These are phyloP conservation scores for Dioszegia aurantiaca DNA, from an alignment of 768 basidiomycete species.

Conservation along the genomic window DNA sequence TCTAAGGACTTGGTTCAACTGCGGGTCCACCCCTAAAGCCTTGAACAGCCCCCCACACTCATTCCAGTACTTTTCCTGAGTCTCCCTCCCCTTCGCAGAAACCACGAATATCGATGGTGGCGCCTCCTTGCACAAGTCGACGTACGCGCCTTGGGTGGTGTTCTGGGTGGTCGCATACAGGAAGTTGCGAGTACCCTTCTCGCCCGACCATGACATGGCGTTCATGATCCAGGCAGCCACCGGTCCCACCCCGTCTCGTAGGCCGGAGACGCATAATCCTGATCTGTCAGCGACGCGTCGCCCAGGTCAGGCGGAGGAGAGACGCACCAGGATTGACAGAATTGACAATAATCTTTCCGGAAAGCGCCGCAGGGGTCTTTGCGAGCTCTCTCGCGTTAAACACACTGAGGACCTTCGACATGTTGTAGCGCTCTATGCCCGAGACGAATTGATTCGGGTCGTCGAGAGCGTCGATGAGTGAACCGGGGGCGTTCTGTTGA, in stretches of 20 bases:
- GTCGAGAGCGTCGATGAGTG: conserved; percentile 1
- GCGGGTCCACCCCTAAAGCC: neutral
- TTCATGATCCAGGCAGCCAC: neutral
- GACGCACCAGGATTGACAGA: conserved; percentile 10
- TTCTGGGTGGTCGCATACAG: neutral
- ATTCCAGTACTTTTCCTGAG: conserved; percentile 16
- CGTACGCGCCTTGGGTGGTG: neutral
- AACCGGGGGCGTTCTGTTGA: conserved; percentile 3
- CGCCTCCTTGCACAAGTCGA: neutral
- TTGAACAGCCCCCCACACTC: conserved; percentile 1
- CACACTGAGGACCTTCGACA: conserved; percentile 9
- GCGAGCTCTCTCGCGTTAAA: conserved; percentile 3
- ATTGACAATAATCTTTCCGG: conserved; percentile 7
- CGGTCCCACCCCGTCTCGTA: conserved; percentile 1
- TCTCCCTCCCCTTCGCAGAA: conserved; percentile 5
- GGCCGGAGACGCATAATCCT: conserved; percentile 1
- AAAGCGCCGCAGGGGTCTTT: conserved; percentile 1
- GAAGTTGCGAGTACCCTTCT: conserved; percentile 12
- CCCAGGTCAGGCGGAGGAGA: neutral
- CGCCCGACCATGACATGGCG: conserved; percentile 1
- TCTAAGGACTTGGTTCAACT: neutral
- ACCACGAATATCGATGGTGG: neutral
- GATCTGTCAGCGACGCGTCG: neutral
- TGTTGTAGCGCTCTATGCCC: conserved; percentile 5
- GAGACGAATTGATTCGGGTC: conserved; percentile 4